Evolutionary conservation across 345 rosid genomes (phyloP), one percentile per base, ranked within the genome.

Genomic region (Lepidium africanum): DNA sequence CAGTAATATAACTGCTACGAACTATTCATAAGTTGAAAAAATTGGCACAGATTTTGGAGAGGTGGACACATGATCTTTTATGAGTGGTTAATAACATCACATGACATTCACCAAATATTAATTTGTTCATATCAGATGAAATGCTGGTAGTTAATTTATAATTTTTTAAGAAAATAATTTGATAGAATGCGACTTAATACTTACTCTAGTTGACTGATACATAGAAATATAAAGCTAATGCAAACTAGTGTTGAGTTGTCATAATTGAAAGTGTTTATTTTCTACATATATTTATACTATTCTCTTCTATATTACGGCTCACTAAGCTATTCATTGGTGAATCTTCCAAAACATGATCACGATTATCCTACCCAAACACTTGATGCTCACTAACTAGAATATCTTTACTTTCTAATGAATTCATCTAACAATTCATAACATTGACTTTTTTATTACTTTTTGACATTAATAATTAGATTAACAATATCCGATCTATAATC

Each of bases 11-110:
- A 73, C 77, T 58, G 66, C 51, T 40, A 48, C 54, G 23, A 54
- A 50, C 66, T 65, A 67, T 74, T 51, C 53, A 60, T 36, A 51
- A 43, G 77, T 74, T 74, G 77, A 67, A 74, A 73, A 67, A 59
- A n/a, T 10, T 60, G 57, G 36, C 42, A 67, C 58, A 43, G 45
- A 56, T 47, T 55, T 55, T 64, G 37, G 71, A 56, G 65, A 56
- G 65, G 70, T 47, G 59, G 65, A 39, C 38, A 72, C 19, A 59
- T 2, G 19, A 39, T 57, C 38, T 65, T 56, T 57, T 17, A 48
- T 48, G 71, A 40, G 76, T 67, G 37, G 69, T 67, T 45, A 45
- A 52, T 59, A 60, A 67, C 43, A 27, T 27, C 73, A 74, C 69
- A 60, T 67, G 58, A 27, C 13, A 53, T 43, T 67, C 69, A 67